Percentiles rank a stretch among this genome's conserved stretches.
phyloP scores from a whole-genome alignment of 192 early-diverging fungal species.

The Borealophlyctis nickersoniae region DNA sequence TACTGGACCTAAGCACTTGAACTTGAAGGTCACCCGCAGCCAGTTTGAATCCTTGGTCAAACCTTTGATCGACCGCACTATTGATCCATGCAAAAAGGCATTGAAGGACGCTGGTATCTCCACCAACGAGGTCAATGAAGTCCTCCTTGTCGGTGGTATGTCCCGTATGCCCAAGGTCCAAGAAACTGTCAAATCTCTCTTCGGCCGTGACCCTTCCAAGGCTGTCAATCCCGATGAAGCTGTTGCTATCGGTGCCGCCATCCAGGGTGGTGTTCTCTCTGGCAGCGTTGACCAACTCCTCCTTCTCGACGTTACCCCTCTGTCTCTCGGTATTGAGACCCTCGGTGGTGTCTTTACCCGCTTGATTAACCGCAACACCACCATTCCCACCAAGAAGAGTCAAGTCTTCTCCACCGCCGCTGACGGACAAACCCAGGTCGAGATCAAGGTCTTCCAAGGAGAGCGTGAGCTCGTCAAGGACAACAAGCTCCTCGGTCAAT shows the following conservation, averaged over 20 bases:
- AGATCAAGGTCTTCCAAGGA: conserved; percentile 98
- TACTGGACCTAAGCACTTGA: conserved; percentile 95
- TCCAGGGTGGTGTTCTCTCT: conserved; percentile 96
- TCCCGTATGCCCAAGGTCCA: conserved; percentile 96
- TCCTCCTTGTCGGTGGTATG: conserved; percentile 98
- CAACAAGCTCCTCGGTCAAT: conserved; percentile 98
- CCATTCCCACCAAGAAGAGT: conserved; percentile 99
- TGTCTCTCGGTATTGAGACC: conserved; percentile 98
- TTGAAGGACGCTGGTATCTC: conserved; percentile 90
- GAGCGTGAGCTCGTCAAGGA: conserved; percentile 95
- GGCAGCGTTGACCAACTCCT: conserved; percentile 95
- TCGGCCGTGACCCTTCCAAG: conserved; percentile 90
- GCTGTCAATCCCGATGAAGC: conserved; percentile 98
- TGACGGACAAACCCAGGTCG: conserved; percentile 96
- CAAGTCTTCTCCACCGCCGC: conserved; percentile 98
- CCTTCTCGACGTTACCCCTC: conserved; percentile 93
- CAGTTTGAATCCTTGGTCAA: conserved; percentile 84
- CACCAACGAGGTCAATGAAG: conserved; percentile 83
- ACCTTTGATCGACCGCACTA: conserved; percentile 80
- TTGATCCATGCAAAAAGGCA: conserved; percentile 92
- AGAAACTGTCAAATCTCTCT: conserved; percentile 84
- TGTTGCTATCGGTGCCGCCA: conserved; percentile 95
- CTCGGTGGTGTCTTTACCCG: conserved; percentile 97
- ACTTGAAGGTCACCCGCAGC: conserved; percentile 86
- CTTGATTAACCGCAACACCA: conserved; percentile 96